Evolutionary conservation across 2,329 filamentous ascomycete genomes (phyloP).

Genomic region (Botryotinia narcissicola): DNA sequence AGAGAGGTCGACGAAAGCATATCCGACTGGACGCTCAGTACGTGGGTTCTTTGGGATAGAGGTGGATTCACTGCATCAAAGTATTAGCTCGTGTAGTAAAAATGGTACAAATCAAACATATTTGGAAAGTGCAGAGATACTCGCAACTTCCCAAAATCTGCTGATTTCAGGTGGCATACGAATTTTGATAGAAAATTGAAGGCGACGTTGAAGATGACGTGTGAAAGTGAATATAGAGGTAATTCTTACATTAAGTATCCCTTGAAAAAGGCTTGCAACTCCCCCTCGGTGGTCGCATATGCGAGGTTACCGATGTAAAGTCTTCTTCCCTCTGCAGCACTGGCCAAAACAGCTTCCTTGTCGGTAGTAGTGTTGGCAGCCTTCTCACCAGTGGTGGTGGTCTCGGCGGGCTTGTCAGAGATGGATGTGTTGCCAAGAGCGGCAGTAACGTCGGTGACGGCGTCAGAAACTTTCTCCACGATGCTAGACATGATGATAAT

Average conservation of each 20-base stretch:
- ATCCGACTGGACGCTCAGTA: slow-evolving; percentile 96
- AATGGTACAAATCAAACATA: not conserved
- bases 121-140: not conserved
- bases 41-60: slow-evolving; percentile 99
- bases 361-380: slow-evolving; percentile 47
- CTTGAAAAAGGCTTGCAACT: slow-evolving; percentile 99
- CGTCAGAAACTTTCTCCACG: slow-evolving; percentile 66
- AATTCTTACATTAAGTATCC: slow-evolving; percentile 93
- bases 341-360: slow-evolving; percentile 91
- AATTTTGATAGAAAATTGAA: slow-evolving; percentile 9
- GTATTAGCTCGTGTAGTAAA: slow-evolving; percentile 5
- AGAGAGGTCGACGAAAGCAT: slow-evolving; percentile 97
- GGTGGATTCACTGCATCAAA: slow-evolving; percentile 76
- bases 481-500: slow-evolving; percentile 76
- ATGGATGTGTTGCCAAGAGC: slow-evolving; percentile 65
- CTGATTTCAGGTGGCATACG: slow-evolving; percentile 15
- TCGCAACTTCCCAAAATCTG: not conserved
- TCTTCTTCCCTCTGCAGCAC: slow-evolving; percentile 97
- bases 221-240: not conserved
- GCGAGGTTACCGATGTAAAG: slow-evolving; percentile 99
- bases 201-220: not conserved
- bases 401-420: slow-evolving; percentile 51
- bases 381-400: slow-evolving; percentile 44
- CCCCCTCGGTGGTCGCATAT: slow-evolving; percentile 99
- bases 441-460: slow-evolving; percentile 72